A percentile compares a stretch with the other conserved stretches of the same genome.
These are phyloP conservation scores for Salvia rosmarinus DNA, from an alignment of 257 asterid genomes.

Conservation along the genomic window DNA sequence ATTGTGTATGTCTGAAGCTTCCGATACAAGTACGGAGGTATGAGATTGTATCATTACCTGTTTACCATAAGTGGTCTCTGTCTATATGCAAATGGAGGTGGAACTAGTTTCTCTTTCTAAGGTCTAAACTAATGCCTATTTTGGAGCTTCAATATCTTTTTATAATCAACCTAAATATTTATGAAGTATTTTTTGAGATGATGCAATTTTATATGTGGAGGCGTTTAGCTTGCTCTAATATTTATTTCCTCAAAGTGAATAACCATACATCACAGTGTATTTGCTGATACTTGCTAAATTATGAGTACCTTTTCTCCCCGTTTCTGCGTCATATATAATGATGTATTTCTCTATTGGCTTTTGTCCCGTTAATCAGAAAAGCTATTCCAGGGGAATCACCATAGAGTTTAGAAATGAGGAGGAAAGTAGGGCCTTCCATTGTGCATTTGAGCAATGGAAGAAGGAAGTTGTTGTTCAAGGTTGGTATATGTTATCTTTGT, in stretches of 20 bases:
- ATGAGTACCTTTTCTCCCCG: neutral
- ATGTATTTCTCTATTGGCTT: constrained; percentile 38
- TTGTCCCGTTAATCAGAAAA: constrained; percentile 70
- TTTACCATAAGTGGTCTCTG: neutral
- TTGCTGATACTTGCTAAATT: constrained; percentile 3
- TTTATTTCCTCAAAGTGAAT: neutral
- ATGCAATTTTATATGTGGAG: neutral
- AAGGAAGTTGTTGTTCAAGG: constrained; percentile 78
- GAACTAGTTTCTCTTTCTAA: constrained; percentile 3
- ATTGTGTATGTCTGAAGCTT: constrained; percentile 69
- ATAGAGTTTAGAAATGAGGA: constrained; percentile 88
- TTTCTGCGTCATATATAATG: constrained; percentile 32
- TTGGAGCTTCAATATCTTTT: neutral
- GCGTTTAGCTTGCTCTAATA: constrained; percentile 16
- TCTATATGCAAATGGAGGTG: neutral
- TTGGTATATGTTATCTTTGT: constrained; percentile 47
- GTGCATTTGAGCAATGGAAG: constrained; percentile 96
- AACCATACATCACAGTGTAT: neutral
- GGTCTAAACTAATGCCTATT: constrained; percentile 17
- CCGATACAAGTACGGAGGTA: constrained; percentile 76
- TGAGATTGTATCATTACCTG: constrained; percentile 14
- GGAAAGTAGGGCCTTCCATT: constrained; percentile 89
- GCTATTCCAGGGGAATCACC: constrained; percentile 85
- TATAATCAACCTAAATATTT: constrained; percentile 7
- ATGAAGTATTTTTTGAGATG: neutral